Evolutionary conservation across 225 moss, liverwort and hornwort genomes (phyloP).

Genomic region (Ulota crispa): DNA sequence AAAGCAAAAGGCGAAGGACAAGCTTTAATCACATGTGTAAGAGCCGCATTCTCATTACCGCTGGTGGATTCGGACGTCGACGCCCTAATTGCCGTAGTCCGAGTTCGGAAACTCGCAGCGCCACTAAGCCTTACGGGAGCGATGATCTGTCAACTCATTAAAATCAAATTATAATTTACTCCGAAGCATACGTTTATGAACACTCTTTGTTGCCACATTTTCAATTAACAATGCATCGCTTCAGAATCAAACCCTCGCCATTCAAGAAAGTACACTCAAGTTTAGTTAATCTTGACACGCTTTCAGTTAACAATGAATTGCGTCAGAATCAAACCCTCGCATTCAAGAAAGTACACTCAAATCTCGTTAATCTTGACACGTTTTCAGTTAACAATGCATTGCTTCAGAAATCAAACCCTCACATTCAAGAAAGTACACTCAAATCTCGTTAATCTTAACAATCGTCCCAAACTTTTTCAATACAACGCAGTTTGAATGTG

Average conservation of each 20-base stretch:
- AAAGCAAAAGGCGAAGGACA: not conserved
- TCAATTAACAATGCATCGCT: not conserved
- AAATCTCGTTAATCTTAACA: not conserved
- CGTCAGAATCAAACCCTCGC: not conserved
- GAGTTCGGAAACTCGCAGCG: slow-evolving; percentile 23
- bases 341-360: not conserved
- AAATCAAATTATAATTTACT: not conserved
- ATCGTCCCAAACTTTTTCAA: not conserved
- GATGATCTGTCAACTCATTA: slow-evolving; percentile 23
- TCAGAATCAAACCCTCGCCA: not conserved
- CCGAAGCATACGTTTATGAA: not conserved
- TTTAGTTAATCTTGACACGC: not conserved
- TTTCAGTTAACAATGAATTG: not conserved
- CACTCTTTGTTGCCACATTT: not conserved
- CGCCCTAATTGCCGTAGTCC: slow-evolving; percentile 31
- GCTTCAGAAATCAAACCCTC: not conserved
- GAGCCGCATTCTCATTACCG: slow-evolving; percentile 24
- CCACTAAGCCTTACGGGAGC: slow-evolving; percentile 29
- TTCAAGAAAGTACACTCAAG: not conserved
- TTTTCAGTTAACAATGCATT: not conserved
- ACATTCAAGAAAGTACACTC: not conserved
- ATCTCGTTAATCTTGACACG: not conserved
- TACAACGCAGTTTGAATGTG: not conserved
- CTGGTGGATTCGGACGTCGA: slow-evolving; percentile 24
- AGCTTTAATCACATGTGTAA: too few species aligned